A percentile compares a stretch with the other conserved stretches of the same genome.
Conservation (phyloP, 202 grass and related monocot species). For the Digitaria exilis region DNA sequence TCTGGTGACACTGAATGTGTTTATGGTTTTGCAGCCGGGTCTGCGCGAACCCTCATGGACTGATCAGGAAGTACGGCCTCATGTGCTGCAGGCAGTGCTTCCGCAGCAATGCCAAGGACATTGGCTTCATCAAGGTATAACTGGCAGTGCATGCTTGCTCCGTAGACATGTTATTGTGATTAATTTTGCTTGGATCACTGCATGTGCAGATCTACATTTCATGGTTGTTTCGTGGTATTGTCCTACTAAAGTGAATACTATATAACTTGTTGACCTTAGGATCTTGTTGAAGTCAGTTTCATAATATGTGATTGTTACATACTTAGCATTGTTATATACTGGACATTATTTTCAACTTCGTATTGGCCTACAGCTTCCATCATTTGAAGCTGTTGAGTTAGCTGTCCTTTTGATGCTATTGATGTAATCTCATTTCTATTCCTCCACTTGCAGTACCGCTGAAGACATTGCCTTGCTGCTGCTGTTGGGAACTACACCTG, state of each 20-base stretch:
- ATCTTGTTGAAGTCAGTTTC: neutral
- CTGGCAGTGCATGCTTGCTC: neutral
- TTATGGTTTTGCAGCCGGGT: slow-evolving; percentile 58
- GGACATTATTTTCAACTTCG: neutral
- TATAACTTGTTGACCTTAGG: neutral
- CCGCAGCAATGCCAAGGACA: slow-evolving; percentile 86
- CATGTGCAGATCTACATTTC: neutral
- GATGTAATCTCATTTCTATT: neutral
- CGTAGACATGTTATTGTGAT: neutral
- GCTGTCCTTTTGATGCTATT: neutral
- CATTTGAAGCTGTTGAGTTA: neutral
- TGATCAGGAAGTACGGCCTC: slow-evolving; percentile 92
- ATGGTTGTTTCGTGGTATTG: neutral
- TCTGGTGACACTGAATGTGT: slow-evolving; percentile 7
- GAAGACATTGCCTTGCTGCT: slow-evolving; percentile 12
- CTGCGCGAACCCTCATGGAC: slow-evolving; percentile 75
- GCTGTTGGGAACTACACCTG: neutral
- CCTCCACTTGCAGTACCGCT: slow-evolving; percentile 54
- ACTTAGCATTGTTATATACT: neutral
- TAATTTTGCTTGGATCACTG: neutral
- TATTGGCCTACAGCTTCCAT: neutral
- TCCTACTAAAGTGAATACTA: neutral
- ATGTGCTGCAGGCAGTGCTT: slow-evolving; percentile 97
- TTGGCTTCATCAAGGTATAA: slow-evolving; percentile 95
- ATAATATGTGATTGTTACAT: neutral